A percentile compares a stretch with the other conserved stretches of the same genome.
Conservation (phyloP, 805 yeast genomes). For the Cyberlindnera misumaiensis region DNA sequence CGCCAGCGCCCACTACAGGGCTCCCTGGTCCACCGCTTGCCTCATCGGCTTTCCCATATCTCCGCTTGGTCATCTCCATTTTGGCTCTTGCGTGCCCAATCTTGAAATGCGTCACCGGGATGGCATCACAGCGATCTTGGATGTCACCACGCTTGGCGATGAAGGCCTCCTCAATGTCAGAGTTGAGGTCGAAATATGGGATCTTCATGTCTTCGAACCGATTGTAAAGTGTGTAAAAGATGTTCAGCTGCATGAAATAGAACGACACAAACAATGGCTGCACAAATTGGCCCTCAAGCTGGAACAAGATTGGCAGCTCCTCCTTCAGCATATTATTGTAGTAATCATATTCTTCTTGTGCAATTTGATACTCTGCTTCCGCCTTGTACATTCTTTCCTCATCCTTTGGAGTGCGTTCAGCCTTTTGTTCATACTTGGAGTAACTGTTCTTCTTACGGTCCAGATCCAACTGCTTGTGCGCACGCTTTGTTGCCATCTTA, state of each 20-base stretch:
- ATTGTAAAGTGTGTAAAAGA: slow-evolving; percentile 85
- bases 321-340: slow-evolving; percentile 90
- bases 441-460: slow-evolving; percentile 74
- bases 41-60: slow-evolving; percentile 51
- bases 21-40: slow-evolving; percentile 27
- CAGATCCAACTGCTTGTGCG: slow-evolving; percentile 89
- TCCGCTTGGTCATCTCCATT: slow-evolving; percentile 74
- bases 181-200: slow-evolving; percentile 84
- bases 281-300: slow-evolving; percentile 85
- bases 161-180: slow-evolving; percentile 81
- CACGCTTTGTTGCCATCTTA: slow-evolving; percentile 92
- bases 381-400: slow-evolving; percentile 86
- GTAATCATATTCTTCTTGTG: slow-evolving; percentile 93
- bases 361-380: slow-evolving; percentile 83
- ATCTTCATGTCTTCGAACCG: slow-evolving; percentile 95
- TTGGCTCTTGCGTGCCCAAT: slow-evolving; percentile 82
- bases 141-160: slow-evolving; percentile 79
- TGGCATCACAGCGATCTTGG: slow-evolving; percentile 82
- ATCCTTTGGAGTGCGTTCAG: slow-evolving; percentile 79
- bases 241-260: slow-evolving; percentile 96
- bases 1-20: slow-evolving; percentile 18
- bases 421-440: slow-evolving; percentile 71
- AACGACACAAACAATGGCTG: slow-evolving; percentile 90
- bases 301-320: slow-evolving; percentile 83
- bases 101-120: slow-evolving; percentile 87